phyloP scores from a whole-genome alignment of 331 rosid species.

The Malus hybrid region DNA sequence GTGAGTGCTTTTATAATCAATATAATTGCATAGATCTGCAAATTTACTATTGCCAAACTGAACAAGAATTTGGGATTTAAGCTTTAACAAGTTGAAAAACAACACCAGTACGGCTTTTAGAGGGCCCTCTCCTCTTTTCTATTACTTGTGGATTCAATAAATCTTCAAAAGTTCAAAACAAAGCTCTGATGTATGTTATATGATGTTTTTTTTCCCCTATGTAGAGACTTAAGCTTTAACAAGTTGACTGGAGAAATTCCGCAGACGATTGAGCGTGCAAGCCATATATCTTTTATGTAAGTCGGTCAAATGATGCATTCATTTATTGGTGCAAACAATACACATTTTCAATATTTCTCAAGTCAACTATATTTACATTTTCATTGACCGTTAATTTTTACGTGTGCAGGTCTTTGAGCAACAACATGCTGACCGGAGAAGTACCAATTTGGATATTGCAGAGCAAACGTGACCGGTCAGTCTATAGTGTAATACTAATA shows the following conservation, averaged over 20 bases:
- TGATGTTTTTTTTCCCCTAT: not conserved
- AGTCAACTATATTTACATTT: not conserved
- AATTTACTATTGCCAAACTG: not conserved
- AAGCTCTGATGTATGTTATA: not conserved
- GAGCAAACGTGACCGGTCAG: slow-evolving; percentile 28
- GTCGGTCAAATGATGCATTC: slow-evolving; percentile 4
- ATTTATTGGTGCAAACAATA: not conserved
- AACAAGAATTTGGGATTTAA: not conserved
- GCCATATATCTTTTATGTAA: slow-evolving; percentile 28
- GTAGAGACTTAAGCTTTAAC: slow-evolving; percentile 82
- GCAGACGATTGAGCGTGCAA: slow-evolving; percentile 5
- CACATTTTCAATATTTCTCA: not conserved
- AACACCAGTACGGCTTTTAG: too few species aligned
- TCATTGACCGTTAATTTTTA: not conserved
- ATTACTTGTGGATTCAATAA: too few species aligned
- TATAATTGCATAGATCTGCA: not conserved
- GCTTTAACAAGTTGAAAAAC: too few species aligned
- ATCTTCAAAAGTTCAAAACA: not conserved
- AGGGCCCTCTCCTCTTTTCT: too few species aligned
- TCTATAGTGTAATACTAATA: not conserved
- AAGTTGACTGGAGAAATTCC: slow-evolving; percentile 54
- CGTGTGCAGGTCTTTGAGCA: slow-evolving; percentile 55
- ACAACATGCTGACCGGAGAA: slow-evolving; percentile 48
- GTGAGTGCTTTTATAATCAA: slow-evolving; percentile 33
- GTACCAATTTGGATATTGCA: slow-evolving; percentile 43